Percentiles rank a stretch among this genome's conserved stretches.
phyloP scores from a whole-genome alignment of 2,329 filamentous ascomycete genomes.

The Paraconiothyrium brasiliense region DNA sequence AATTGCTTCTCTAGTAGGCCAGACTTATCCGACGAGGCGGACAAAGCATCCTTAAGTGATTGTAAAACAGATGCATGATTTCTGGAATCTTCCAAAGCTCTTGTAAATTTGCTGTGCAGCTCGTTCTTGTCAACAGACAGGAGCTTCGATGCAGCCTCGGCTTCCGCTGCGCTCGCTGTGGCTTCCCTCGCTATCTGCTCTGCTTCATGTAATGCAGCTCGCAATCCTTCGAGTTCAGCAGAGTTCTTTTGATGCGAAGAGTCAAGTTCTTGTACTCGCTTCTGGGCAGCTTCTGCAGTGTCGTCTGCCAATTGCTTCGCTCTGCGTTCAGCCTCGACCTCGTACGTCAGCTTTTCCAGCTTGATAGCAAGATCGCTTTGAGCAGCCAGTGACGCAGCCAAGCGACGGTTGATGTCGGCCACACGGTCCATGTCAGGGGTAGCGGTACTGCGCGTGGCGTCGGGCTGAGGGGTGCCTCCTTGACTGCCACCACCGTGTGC shows the following conservation, averaged over 20 bases:
- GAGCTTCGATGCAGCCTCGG: conserved; percentile 76
- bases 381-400: conserved; percentile 80
- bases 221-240: conserved; percentile 83
- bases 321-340: conserved; percentile 82
- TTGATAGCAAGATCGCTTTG: conserved; percentile 84
- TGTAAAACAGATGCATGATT: conserved; percentile 77
- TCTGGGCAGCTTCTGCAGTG: conserved; percentile 81
- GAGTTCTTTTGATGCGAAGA: conserved; percentile 83
- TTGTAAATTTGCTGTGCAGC: conserved; percentile 73
- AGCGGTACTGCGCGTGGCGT: conserved; percentile 66
- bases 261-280: conserved; percentile 84
- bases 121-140: conserved; percentile 89
- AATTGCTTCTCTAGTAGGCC: conserved; percentile 80
- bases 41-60: conserved; percentile 79
- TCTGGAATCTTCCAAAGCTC: conserved; percentile 71
- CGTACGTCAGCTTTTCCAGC: conserved; percentile 72
- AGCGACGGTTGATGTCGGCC: conserved; percentile 79
- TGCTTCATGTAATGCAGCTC: conserved; percentile 82
- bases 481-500: conserved; percentile 77
- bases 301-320: conserved; percentile 89
- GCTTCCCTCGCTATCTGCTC: conserved; percentile 84
- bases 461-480: conserved; percentile 63
- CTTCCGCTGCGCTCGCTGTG: conserved; percentile 78
- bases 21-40: conserved; percentile 80
- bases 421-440: conserved; percentile 71